A percentile compares a stretch with the other conserved stretches of the same genome.
Conservation (phyloP, 2,329 filamentous ascomycete genomes). For the Calonectria naviculata region DNA sequence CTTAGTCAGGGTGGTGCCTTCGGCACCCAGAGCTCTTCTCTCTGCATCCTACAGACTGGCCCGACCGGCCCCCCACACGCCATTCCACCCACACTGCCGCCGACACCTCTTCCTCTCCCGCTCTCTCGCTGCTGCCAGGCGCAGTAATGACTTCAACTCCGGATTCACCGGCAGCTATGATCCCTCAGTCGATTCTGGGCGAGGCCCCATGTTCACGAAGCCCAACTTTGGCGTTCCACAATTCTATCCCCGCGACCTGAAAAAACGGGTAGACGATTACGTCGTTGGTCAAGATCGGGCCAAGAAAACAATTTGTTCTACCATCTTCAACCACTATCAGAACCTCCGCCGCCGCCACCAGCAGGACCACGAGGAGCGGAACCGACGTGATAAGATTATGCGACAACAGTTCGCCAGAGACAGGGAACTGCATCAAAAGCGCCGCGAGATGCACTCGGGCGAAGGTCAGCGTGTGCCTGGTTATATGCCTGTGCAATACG, state of each 20-base stretch:
- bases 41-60: constrained; percentile 19
- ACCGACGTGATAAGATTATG: constrained; percentile 70
- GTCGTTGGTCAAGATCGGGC: constrained; percentile 96
- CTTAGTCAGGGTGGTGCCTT: constrained; percentile 37
- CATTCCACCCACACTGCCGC: constrained; percentile 25
- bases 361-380: constrained; percentile 75
- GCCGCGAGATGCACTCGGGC: constrained; percentile 75
- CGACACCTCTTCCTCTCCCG: constrained; percentile 40
- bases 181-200: constrained; percentile 61
- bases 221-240: constrained; percentile 68
- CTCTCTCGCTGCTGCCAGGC: constrained; percentile 46
- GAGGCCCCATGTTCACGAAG: constrained; percentile 71
- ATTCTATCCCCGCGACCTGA: constrained; percentile 77
- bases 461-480: constrained; percentile 71
- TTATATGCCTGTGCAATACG: constrained; percentile 40
- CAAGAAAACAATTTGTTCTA: constrained; percentile 92
- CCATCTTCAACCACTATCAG: constrained; percentile 98
- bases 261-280: constrained; percentile 93
- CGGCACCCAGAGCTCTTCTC: constrained; percentile 25
- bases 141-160: constrained; percentile 63
- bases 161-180: constrained; percentile 71
- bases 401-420: constrained; percentile 79
- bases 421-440: constrained; percentile 64
- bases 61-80: constrained; percentile 10
- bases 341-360: constrained; percentile 82